Conservation (phyloP, 169 alveolate genomes). For the Plasmodium knowlesi region DNA sequence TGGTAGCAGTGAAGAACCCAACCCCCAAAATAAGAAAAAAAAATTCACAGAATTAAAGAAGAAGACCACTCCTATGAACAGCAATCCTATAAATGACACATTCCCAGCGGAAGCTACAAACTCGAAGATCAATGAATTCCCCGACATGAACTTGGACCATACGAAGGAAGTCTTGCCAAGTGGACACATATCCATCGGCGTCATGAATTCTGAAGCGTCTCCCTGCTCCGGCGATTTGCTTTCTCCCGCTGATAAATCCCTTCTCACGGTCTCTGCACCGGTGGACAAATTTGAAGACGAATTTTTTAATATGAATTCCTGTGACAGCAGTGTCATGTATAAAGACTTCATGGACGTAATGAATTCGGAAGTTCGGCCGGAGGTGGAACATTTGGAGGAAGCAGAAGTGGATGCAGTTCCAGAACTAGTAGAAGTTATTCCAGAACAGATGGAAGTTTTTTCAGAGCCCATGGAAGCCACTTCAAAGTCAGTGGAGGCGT, state of each 20-base stretch:
- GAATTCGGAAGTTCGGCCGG: neutral
- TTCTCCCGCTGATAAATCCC: neutral
- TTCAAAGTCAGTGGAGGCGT: neutral
- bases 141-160: neutral
- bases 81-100: neutral
- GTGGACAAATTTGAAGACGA: neutral
- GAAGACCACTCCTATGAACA: neutral
- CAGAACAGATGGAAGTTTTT: neutral
- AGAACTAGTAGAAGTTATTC: neutral
- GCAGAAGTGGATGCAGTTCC: neutral
- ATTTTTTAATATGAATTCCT: neutral
- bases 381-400: neutral
- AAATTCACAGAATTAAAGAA: slow-evolving; percentile 34
- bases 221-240: neutral
- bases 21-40: neutral
- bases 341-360: neutral
- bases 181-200: neutral
- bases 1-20: neutral
- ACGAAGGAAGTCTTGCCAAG: neutral
- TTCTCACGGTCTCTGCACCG: neutral
- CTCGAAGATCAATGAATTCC: neutral
- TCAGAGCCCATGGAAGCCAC: neutral
- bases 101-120: neutral
- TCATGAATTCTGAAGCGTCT: neutral
- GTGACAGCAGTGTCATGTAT: neutral